Percentiles rank a stretch among this genome's conserved stretches.
These are phyloP conservation scores for Angophora floribunda DNA, from an alignment of 345 rosid genomes.

Conservation along the genomic window DNA sequence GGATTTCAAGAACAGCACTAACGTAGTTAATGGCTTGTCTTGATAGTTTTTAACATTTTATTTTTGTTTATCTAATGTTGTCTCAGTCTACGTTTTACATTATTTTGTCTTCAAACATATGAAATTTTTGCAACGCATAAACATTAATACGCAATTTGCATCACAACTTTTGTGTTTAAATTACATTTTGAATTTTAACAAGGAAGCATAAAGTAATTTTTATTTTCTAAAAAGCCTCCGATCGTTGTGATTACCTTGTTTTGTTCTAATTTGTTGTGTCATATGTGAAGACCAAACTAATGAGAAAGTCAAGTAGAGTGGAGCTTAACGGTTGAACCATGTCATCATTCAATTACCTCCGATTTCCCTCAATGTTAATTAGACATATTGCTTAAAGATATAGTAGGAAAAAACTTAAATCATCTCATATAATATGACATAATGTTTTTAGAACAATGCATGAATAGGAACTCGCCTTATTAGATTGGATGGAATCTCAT, in stretches of 20 bases:
- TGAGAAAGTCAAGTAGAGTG: background rate
- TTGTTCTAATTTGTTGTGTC: rapidly evolving
- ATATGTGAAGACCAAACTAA: background rate
- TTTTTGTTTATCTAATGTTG: background rate
- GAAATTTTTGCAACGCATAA: background rate
- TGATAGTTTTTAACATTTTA: background rate
- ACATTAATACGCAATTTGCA: background rate
- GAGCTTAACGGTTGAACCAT: background rate
- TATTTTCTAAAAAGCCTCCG: background rate
- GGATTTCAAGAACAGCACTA: background rate
- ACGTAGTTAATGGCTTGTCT: background rate
- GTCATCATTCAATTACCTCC: background rate
- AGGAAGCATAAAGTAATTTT: too few species aligned
- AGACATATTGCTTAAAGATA: too few species aligned
- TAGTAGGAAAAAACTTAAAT: rapidly evolving
- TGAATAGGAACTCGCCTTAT: background rate
- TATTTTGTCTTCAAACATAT: background rate
- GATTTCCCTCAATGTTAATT: too few species aligned
- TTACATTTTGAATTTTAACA: background rate
- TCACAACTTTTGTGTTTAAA: too few species aligned
- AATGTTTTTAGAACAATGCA: too few species aligned
- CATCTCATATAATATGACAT: too few species aligned
- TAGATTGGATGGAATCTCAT: too few species aligned
- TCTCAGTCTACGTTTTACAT: background rate
- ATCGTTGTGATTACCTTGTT: too few species aligned